Percentiles rank a stretch among this genome's conserved stretches.
Conservation (phyloP, 768 basidiomycete genomes). For the Leccinum arenicola region DNA sequence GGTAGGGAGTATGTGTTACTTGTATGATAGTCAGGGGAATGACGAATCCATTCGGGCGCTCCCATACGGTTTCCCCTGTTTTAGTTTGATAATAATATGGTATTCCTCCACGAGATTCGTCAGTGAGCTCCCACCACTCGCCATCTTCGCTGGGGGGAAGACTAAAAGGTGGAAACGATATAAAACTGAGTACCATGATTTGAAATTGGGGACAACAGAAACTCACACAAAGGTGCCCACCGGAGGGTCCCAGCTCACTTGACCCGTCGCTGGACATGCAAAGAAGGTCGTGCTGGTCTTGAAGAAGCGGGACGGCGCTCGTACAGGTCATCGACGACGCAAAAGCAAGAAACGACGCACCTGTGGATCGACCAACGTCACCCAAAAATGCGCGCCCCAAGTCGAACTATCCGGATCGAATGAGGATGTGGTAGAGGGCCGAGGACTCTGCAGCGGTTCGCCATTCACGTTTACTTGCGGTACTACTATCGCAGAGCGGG, state of each 20-base stretch:
- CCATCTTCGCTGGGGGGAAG: constrained; percentile 81
- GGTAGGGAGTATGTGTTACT: constrained; percentile 38
- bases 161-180: constrained; percentile 35
- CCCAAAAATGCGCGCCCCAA: constrained; percentile 95
- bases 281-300: constrained; percentile 73
- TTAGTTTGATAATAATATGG: constrained; percentile 96
- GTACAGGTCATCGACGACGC: constrained; percentile 8
- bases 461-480: constrained; percentile 37
- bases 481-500: constrained; percentile 21
- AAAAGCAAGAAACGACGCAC: constrained; percentile 41
- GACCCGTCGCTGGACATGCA: constrained; percentile 89
- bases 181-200: constrained; percentile 15
- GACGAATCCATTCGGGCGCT: constrained; percentile 83
- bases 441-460: constrained; percentile 31
- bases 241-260: constrained; percentile 93
- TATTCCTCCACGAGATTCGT: constrained; percentile 78
- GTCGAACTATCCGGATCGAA: constrained; percentile 42
- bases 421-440: constrained; percentile 27
- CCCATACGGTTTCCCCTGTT: constrained; percentile 90
- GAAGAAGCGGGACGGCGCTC: constrained; percentile 2
- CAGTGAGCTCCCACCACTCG: constrained; percentile 95
- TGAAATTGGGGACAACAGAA: constrained; percentile 12
- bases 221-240: constrained; percentile 84
- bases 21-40: constrained; percentile 90
- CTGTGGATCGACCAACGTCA: constrained; percentile 88